phyloP scores from a whole-genome alignment of 2,329 filamentous ascomycete species.

The Acrocalymma vagum region DNA sequence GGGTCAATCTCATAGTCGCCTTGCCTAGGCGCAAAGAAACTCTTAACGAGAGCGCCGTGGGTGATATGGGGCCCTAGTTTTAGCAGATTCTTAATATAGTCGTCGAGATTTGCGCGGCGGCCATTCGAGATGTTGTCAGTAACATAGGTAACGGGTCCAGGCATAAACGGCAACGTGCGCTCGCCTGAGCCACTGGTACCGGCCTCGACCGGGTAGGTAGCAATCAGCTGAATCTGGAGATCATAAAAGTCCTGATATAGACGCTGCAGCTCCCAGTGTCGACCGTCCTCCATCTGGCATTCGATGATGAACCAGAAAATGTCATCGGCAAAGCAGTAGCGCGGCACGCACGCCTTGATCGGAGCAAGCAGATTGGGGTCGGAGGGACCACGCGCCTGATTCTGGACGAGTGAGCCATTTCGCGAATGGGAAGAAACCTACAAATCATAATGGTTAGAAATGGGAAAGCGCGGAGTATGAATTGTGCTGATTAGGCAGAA shows the following conservation, averaged over 20 bases:
- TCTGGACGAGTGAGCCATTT: constrained; percentile 48
- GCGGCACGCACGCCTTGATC: constrained; percentile 82
- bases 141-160: constrained; percentile 94
- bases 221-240: constrained; percentile 94
- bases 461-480: not conserved
- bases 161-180: constrained; percentile 94
- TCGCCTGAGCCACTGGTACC: constrained; percentile 79
- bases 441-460: constrained; percentile 19
- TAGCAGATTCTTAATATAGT: constrained; percentile 93
- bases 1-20: constrained; percentile 94
- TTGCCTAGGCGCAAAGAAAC: constrained; percentile 88
- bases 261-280: constrained; percentile 90
- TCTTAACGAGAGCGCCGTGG: constrained; percentile 81
- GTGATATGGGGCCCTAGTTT: constrained; percentile 85
- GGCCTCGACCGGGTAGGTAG: constrained; percentile 89
- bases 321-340: constrained; percentile 95
- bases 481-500: constrained; percentile 27
- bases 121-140: constrained; percentile 98
- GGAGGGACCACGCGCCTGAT: constrained; percentile 46
- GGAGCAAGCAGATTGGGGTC: constrained; percentile 71
- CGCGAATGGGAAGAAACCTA: constrained; percentile 39
- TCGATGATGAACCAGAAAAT: constrained; percentile 99
- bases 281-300: constrained; percentile 86
- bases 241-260: constrained; percentile 99
- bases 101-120: constrained; percentile 88